A percentile compares a stretch with the other conserved stretches of the same genome.
phyloP scores from a whole-genome alignment of 163 green algal genomes.

The Chlamydomonas reinhardtii region DNA sequence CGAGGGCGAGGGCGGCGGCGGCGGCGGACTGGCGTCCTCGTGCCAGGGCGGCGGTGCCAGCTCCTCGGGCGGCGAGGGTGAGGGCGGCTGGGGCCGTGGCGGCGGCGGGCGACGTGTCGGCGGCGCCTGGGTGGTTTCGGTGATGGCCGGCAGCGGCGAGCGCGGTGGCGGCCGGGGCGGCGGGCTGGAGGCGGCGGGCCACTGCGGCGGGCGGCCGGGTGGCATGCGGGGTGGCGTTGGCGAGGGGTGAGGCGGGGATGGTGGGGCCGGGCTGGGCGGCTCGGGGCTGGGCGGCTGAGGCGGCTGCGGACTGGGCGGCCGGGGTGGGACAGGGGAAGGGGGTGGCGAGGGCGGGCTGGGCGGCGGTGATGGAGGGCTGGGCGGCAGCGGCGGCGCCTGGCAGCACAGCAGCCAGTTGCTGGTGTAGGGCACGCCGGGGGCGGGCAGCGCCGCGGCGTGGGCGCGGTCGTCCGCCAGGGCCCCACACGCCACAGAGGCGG shows the following conservation, averaged over 20 bases:
- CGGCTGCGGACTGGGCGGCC: neutral
- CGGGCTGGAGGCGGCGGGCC: neutral
- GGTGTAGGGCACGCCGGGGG: neutral
- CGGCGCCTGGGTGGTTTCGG: neutral
- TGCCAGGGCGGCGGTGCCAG: too few relatives aligned
- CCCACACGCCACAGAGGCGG: neutral
- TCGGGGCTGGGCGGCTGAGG: too few relatives aligned
- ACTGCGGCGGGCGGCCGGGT: neutral
- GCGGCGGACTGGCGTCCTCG: neutral
- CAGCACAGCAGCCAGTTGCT: conserved; percentile 21
- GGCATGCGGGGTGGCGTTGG: too few relatives aligned
- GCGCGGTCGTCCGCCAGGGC: neutral
- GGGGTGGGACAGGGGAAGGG: neutral
- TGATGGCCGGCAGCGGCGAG: neutral
- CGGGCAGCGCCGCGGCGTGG: neutral
- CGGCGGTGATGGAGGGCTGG: neutral
- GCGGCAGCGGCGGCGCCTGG: neutral
- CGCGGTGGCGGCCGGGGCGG: too few relatives aligned
- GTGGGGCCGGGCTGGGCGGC: neutral
- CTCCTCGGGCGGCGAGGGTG: too few relatives aligned
- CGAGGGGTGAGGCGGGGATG: too few relatives aligned
- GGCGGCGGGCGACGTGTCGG: neutral
- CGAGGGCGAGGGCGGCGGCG: neutral
- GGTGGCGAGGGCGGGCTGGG: conserved; percentile 1
- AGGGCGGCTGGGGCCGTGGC: neutral